Conservation (phyloP, 2,329 filamentous ascomycete genomes). For the Botrytis fragariae region DNA sequence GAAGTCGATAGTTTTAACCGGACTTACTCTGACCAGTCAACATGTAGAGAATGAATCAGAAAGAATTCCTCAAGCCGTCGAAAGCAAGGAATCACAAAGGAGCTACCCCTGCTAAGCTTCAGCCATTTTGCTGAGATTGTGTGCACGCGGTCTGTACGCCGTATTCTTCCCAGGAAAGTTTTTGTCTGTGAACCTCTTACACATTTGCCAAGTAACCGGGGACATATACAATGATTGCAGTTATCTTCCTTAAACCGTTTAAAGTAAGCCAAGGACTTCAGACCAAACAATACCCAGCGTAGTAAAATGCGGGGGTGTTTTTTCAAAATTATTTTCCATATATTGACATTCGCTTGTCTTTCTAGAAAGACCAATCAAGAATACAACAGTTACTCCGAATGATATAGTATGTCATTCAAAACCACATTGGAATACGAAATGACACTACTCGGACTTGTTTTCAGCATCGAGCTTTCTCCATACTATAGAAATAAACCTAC, state of each 20-base stretch:
- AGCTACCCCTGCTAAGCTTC: constrained; percentile 3
- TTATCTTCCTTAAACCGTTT: not conserved
- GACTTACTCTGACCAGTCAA: constrained; percentile 16
- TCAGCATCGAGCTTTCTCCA: not conserved
- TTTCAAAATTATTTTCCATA: not conserved
- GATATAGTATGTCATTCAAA: not conserved
- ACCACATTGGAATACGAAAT: not conserved
- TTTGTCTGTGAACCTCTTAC: not conserved
- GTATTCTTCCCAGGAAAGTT: constrained; percentile 5
- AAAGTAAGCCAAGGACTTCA: constrained; percentile 4
- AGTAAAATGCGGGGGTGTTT: not conserved
- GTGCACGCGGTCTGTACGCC: constrained; percentile 18
- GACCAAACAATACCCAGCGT: constrained; percentile 1
- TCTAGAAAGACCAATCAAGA: not conserved
- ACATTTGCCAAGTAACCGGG: constrained; percentile 1
- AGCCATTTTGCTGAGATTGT: constrained; percentile 2
- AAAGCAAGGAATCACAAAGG: constrained; percentile 6
- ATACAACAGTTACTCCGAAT: not conserved
- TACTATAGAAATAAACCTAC: not conserved
- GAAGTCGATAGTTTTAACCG: not conserved
- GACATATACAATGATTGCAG: constrained; percentile 4
- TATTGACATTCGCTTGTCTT: not conserved
- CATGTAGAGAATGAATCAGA: not conserved
- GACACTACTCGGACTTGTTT: not conserved
- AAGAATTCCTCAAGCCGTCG: not conserved